Conservation (phyloP, 108 stramenopile genomes). For the Pseudonitzschia pungens region DNA sequence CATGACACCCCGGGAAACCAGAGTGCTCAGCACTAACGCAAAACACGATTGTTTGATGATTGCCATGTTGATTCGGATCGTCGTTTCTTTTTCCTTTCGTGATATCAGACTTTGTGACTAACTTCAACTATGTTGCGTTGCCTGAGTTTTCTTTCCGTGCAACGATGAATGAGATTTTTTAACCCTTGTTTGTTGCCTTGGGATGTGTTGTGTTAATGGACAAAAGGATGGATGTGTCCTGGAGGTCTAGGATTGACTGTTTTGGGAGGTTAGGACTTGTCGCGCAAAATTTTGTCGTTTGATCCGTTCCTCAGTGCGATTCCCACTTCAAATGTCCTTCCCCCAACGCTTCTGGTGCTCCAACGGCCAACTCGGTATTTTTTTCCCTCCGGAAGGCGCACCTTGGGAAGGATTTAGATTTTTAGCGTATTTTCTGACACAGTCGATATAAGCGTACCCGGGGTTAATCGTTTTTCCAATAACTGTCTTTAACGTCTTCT, state of each 20-base stretch:
- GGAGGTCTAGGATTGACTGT: neutral
- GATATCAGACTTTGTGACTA: neutral
- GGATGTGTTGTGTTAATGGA: too few relatives aligned
- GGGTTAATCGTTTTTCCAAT: neutral
- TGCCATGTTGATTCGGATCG: neutral
- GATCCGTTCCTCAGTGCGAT: neutral
- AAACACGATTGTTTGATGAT: neutral
- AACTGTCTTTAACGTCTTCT: neutral
- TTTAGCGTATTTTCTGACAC: neutral
- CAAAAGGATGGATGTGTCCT: too few relatives aligned
- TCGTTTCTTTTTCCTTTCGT: neutral
- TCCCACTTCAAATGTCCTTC: neutral
- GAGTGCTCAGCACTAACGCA: neutral
- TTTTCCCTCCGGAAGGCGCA: neutral
- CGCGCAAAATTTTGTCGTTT: neutral
- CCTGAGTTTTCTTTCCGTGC: neutral
- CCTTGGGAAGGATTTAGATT: neutral
- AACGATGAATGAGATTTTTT: too few relatives aligned
- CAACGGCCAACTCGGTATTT: neutral
- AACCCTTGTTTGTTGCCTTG: too few relatives aligned
- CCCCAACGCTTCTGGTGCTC: constrained; percentile 5
- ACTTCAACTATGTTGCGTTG: neutral
- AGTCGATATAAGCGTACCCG: neutral
- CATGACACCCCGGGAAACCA: neutral
- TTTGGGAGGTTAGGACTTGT: neutral